Base-by-base conservation (phyloP, 306 rosid species). In the Quillaja saponaria region DNA sequence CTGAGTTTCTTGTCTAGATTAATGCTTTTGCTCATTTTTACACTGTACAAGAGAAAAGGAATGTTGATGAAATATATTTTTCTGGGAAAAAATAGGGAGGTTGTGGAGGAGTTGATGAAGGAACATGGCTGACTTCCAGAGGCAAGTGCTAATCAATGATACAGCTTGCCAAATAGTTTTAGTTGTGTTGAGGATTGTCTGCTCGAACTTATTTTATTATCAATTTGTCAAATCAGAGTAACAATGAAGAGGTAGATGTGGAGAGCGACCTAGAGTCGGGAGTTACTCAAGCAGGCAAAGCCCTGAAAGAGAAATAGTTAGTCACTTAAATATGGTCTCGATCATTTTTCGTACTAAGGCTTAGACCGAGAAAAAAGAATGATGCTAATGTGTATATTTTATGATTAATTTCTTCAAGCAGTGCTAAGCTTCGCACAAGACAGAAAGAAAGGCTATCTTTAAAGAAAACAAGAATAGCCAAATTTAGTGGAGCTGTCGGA, bases 131-230 rank as follows among this genome's bases (percentile, higher is more conserved):
- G 56, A 18, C 1, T 8, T 19, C 0, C 40, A 1, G 10, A 61
- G 70, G 65, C 55, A 74, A 67, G 74, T 45, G 51, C 41, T 12
- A 20, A 47, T 40, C 14, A 28, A 25, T 55, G 33, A 15, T 72
- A 8, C 31, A 45, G 16, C 9, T 28, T 47, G 34, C 35, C 53
- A 13, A 28, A n/a, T 33, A 6, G 17, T 25, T 34, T 13, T 59
- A 55, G 25, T 63, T 13, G 14, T 55, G 33, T 41, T 2, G 15
- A 13, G 45, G 53, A 20, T 0, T 45, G 13, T 31, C 54, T 38
- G 8, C 37, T 35, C 34, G 40, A 0, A 51, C 15, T 66, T 40
- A 10, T 8, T 39, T 7, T 14, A 44, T 46, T 18, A 10, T 16
- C 17, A 33, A 39, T 21, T 67, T 61, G 46, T 54, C 16, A 49